A percentile compares a stretch with the other conserved stretches of the same genome.
Evolutionary conservation across 2,329 filamentous ascomycete species (phyloP).

Genomic region (Knoxdaviesia capensis): DNA sequence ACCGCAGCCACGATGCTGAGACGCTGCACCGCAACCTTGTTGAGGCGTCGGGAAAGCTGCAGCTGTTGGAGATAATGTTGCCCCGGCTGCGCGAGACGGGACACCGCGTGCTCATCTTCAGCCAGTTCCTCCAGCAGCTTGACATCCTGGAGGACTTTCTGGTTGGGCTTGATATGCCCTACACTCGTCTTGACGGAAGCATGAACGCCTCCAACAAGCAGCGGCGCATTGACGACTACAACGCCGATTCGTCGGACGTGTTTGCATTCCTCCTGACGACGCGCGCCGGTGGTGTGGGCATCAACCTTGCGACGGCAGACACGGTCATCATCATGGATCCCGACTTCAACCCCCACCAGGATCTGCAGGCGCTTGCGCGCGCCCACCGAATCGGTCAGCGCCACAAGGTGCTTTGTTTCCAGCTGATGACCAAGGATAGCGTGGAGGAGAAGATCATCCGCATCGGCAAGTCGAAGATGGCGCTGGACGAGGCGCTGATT

Average conservation of each 20-base stretch:
- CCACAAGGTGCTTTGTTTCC: conserved; percentile 88
- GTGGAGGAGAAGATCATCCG: conserved; percentile 94
- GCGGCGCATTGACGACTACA: conserved; percentile 83
- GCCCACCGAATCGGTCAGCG: conserved; percentile 94
- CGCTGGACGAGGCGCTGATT: conserved; percentile 83
- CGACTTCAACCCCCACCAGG: conserved; percentile 96
- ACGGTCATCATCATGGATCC: conserved; percentile 96
- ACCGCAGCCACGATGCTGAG: conserved; percentile 41
- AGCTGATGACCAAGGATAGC: conserved; percentile 73
- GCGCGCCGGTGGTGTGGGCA: conserved; percentile 85
- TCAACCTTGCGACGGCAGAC: conserved; percentile 91
- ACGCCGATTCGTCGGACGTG: conserved; percentile 59
- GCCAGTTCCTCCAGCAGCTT: conserved; percentile 78
- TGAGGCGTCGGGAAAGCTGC: conserved; percentile 77
- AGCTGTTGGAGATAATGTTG: conserved; percentile 66
- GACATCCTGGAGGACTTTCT: conserved; percentile 88
- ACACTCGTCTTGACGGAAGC: conserved; percentile 69
- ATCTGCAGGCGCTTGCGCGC: conserved; percentile 84
- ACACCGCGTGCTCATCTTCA: conserved; percentile 86
- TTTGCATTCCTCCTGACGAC: conserved; percentile 92
- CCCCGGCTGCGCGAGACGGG: conserved; percentile 71
- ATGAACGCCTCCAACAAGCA: conserved; percentile 75
- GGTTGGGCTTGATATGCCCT: conserved; percentile 48
- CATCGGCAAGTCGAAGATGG: conserved; percentile 89
- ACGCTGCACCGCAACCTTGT: conserved; percentile 63